phyloP scores from a whole-genome alignment of 2,329 filamentous ascomycete genomes.

The Diaporthe batatas region DNA sequence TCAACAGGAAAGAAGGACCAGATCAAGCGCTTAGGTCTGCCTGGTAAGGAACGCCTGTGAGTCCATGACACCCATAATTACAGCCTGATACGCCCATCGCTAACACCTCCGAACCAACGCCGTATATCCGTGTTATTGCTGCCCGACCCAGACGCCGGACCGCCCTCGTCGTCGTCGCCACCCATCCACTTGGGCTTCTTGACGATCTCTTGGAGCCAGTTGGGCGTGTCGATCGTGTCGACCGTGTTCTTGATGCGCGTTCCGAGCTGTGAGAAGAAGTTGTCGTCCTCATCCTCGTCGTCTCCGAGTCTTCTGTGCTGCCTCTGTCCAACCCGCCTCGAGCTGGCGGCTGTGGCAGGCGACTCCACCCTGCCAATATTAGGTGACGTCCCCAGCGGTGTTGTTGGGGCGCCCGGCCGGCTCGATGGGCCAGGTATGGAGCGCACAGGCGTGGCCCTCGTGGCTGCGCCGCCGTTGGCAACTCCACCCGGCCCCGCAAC shows the following conservation, averaged over 20 bases:
- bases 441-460: slow-evolving; percentile 60
- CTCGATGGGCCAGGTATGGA: slow-evolving; percentile 60
- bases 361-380: slow-evolving; percentile 42
- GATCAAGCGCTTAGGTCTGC: neutral
- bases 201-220: slow-evolving; percentile 81
- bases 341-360: slow-evolving; percentile 43
- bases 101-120: slow-evolving; percentile 69
- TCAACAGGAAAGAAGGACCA: neutral
- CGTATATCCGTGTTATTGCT: slow-evolving; percentile 60
- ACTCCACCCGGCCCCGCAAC: slow-evolving; percentile 43
- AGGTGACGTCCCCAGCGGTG: slow-evolving; percentile 60
- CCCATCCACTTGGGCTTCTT: slow-evolving; percentile 88
- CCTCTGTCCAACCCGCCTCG: slow-evolving; percentile 50
- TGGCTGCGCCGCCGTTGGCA: slow-evolving; percentile 45
- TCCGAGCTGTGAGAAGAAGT: slow-evolving; percentile 85
- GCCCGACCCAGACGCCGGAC: slow-evolving; percentile 44
- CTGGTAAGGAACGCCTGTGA: neutral
- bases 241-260: slow-evolving; percentile 93
- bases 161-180: slow-evolving; percentile 62
- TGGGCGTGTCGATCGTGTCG: slow-evolving; percentile 83
- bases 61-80: slow-evolving; percentile 38
- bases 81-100: slow-evolving; percentile 53
- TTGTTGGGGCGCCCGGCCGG: slow-evolving; percentile 54
- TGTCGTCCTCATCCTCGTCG: slow-evolving; percentile 78
- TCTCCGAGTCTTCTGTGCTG: slow-evolving; percentile 57